Percentiles rank a stretch among this genome's conserved stretches.
These are phyloP conservation scores for Sergeia podlipaevii DNA, from an alignment of 208 protist genomes.

Conservation along the genomic window DNA sequence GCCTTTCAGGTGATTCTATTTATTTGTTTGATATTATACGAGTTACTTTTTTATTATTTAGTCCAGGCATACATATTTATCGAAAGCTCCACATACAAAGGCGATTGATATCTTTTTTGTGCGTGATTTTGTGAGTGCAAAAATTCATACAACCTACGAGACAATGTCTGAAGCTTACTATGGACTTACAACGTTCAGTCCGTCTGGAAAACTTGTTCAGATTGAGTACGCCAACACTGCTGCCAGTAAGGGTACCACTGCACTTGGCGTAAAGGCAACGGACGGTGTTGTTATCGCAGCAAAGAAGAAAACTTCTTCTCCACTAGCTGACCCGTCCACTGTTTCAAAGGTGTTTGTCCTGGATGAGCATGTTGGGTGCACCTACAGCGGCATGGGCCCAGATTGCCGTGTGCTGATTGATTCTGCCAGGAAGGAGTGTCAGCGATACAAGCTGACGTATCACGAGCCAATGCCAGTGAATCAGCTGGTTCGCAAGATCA, in stretches of 20 bases:
- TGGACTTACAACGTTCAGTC: slow-evolving; percentile 99
- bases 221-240: slow-evolving; percentile 99
- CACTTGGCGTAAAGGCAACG: slow-evolving; percentile 92
- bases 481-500: slow-evolving; percentile 96
- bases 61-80: slow-evolving; percentile 3
- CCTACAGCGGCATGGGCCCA: slow-evolving; percentile 99
- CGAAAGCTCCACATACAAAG: neutral
- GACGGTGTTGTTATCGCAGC: slow-evolving; percentile 99
- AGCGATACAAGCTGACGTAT: slow-evolving; percentile 93
- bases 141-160: neutral
- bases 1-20: no score
- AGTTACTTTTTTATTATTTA: slow-evolving; percentile 15
- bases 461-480: slow-evolving; percentile 95
- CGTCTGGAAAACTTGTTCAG: slow-evolving; percentile 99
- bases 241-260: slow-evolving; percentile 91
- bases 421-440: slow-evolving; percentile 95
- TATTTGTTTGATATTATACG: no score
- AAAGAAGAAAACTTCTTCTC: slow-evolving; percentile 97
- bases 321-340: slow-evolving; percentile 93
- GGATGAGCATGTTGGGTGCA: slow-evolving; percentile 95
- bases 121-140: neutral
- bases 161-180: slow-evolving; percentile 95
- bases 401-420: slow-evolving; percentile 97
- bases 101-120: neutral
- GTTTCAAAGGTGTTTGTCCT: slow-evolving; percentile 95